Conservation (phyloP, 2,329 filamentous ascomycete species). For the Ampelomyces quisqualis region DNA sequence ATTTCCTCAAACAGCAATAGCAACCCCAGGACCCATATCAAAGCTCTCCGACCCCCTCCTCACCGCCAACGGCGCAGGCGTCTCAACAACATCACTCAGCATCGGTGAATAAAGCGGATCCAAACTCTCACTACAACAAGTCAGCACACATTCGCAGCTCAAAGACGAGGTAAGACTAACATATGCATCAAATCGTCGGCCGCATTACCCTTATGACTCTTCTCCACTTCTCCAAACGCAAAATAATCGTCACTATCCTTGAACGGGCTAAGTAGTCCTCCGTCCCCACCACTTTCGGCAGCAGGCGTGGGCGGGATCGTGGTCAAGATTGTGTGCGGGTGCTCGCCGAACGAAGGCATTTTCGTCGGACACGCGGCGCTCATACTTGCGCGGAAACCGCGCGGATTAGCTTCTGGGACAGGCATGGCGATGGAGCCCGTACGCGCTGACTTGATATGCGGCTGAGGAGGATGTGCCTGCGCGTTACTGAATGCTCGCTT, state of each 20-base stretch:
- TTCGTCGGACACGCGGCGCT: conserved; percentile 44
- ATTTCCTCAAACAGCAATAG: no score
- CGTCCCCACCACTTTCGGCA: conserved; percentile 16
- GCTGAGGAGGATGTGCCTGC: conserved; percentile 18
- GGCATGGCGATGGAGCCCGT: conserved; percentile 26
- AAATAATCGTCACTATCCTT: conserved; percentile 38
- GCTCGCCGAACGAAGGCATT: conserved; percentile 37
- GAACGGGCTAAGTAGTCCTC: conserved; percentile 39
- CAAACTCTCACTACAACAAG: no score
- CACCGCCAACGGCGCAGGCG: no score
- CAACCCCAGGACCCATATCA: no score
- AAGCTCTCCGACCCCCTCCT: no score
- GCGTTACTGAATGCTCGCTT: conserved; percentile 30
- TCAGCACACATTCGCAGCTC: no score
- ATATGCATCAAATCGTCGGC: conserved; percentile 28
- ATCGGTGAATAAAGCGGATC: no score
- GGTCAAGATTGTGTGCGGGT: conserved; percentile 37
- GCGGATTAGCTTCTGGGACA: conserved; percentile 35
- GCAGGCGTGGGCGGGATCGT: conserved; percentile 48
- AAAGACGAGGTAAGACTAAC: no score
- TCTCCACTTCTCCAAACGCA: conserved; percentile 22
- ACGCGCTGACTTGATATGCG: conserved; percentile 12
- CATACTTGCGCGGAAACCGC: conserved; percentile 31
- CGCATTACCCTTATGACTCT: conserved; percentile 11
- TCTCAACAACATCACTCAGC: no score